These are phyloP conservation scores for Aspergillus ustus DNA, from an alignment of 2,329 filamentous ascomycete species.

Conservation along the genomic window DNA sequence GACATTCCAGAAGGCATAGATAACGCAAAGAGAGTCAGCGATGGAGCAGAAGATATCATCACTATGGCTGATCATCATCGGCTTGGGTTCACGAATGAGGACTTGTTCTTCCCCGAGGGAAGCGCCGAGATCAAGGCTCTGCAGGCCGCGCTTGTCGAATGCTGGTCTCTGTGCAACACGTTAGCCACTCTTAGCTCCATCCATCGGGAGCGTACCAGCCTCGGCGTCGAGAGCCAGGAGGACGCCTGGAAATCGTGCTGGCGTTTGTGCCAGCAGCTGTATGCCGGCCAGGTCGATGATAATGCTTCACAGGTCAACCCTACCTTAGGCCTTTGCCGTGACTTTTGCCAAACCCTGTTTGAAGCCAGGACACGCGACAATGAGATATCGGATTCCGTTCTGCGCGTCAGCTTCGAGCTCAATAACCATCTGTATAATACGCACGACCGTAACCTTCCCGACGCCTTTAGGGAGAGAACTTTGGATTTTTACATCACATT, in stretches of 20 bases:
- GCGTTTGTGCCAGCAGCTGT: conserved; percentile 88
- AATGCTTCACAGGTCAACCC: conserved; percentile 70
- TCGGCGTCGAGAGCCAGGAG: conserved; percentile 76
- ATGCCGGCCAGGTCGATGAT: conserved; percentile 76
- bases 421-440: conserved; percentile 96
- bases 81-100: conserved; percentile 38
- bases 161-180: conserved; percentile 93
- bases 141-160: conserved; percentile 79
- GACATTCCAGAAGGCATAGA: conserved; percentile 40
- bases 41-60: conserved; percentile 28
- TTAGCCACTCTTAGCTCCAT: conserved; percentile 82
- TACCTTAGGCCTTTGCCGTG: conserved; percentile 83
- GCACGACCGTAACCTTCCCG: conserved; percentile 80
- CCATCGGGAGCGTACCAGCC: conserved; percentile 75
- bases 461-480: conserved; percentile 85
- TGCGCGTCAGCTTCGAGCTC: conserved; percentile 91
- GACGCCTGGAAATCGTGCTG: conserved; percentile 93
- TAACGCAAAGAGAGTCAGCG: conserved; percentile 20
- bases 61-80: conserved; percentile 14
- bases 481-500: conserved; percentile 93
- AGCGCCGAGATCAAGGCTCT: conserved; percentile 67
- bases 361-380: conserved; percentile 80
- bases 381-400: conserved; percentile 79
- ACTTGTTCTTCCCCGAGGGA: conserved; percentile 47
- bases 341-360: conserved; percentile 91